Conservation (phyloP, 2,329 filamentous ascomycete genomes). For the Ophiosphaerella narmari region DNA sequence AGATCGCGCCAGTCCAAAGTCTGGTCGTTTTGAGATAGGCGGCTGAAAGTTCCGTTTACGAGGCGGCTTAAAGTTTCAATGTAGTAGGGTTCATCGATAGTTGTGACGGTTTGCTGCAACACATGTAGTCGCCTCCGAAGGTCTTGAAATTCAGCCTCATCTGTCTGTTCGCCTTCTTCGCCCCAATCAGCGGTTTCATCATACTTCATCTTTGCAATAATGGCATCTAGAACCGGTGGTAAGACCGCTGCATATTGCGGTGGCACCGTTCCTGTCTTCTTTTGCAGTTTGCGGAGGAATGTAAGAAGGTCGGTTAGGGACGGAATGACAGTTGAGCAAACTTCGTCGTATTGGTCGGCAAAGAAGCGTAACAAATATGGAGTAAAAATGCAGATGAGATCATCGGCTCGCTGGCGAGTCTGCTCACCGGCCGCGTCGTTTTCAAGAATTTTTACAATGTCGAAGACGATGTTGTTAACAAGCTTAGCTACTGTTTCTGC, state of each 20-base stretch:
- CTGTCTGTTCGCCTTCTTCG: constrained; percentile 89
- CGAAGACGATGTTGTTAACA: constrained; percentile 85
- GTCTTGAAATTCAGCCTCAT: constrained; percentile 97
- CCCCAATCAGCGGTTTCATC: constrained; percentile 95
- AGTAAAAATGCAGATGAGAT: constrained; percentile 80
- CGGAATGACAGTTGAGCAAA: constrained; percentile 94
- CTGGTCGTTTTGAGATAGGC: constrained; percentile 70
- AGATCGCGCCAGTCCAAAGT: constrained; percentile 93
- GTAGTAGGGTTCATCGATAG: constrained; percentile 85
- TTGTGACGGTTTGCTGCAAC: constrained; percentile 89
- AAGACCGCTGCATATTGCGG: constrained; percentile 80
- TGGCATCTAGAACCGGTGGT: constrained; percentile 84
- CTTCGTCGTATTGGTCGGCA: constrained; percentile 96
- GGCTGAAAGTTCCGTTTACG: constrained; percentile 84
- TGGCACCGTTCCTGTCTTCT: constrained; percentile 66
- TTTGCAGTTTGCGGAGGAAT: constrained; percentile 81
- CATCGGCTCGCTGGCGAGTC: constrained; percentile 75
- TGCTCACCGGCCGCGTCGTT: constrained; percentile 65
- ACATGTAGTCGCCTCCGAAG: constrained; percentile 87
- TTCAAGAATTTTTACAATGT: constrained; percentile 86
- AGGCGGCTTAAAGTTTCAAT: constrained; percentile 86
- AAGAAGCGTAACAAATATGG: constrained; percentile 92
- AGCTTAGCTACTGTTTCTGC: constrained; percentile 94
- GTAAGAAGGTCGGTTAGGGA: constrained; percentile 90
- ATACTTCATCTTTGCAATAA: constrained; percentile 95